Evolutionary conservation across 2,329 filamentous ascomycete genomes (phyloP).

Genomic region (Trichoderma sp.): DNA sequence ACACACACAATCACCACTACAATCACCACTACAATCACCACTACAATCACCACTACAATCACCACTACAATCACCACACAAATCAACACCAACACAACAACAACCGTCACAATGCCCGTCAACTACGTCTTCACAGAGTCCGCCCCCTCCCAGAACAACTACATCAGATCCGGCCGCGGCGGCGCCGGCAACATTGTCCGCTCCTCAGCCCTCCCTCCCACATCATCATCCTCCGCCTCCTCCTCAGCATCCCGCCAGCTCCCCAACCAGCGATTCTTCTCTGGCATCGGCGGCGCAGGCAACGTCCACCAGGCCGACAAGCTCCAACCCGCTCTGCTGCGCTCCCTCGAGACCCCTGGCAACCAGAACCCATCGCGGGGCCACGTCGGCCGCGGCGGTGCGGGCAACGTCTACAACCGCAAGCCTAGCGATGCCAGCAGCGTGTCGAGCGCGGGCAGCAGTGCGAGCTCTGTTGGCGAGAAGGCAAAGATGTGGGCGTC

Average conservation of each 20-base stretch:
- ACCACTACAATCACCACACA: not conserved
- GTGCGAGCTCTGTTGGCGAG: conserved; percentile 39
- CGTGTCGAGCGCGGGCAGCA: conserved; percentile 34
- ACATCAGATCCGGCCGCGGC: conserved; percentile 54
- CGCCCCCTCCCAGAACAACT: conserved; percentile 32
- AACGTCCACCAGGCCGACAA: conserved; percentile 53
- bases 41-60: not conserved
- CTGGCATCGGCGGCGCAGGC: conserved; percentile 65
- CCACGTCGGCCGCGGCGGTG: conserved; percentile 50
- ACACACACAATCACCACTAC: no score
- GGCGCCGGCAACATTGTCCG: conserved; percentile 57
- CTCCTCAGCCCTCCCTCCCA: conserved; percentile 40
- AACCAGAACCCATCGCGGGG: conserved; percentile 47
- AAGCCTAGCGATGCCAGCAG: conserved; percentile 35
- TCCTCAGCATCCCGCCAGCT: conserved; percentile 43
- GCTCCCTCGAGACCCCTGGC: conserved; percentile 47
- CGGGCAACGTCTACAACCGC: conserved; percentile 56
- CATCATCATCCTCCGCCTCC: conserved; percentile 16
- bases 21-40: no score
- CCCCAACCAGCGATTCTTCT: conserved; percentile 52
- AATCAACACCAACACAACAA: not conserved
- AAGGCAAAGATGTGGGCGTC: conserved; percentile 36
- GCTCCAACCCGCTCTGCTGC: conserved; percentile 29
- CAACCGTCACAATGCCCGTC: conserved; percentile 26
- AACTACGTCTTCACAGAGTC: conserved; percentile 36